Conservation (phyloP, 306 rosid genomes). For the Quercus aquifolioides region DNA sequence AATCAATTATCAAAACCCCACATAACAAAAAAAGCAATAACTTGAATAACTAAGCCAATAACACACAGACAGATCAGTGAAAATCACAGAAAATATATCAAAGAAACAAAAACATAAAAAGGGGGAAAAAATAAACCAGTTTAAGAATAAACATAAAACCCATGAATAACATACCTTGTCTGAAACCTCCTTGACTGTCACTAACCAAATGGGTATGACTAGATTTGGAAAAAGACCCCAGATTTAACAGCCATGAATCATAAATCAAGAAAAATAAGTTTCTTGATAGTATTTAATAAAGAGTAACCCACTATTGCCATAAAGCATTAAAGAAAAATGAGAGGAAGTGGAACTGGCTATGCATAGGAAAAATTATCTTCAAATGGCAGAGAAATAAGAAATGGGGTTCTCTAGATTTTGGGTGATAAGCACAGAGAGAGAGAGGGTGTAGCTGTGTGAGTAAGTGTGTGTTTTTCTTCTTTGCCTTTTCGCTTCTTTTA, state of each 20-base stretch:
- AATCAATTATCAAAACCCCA: slow-evolving; percentile 38
- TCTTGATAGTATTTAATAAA: neutral
- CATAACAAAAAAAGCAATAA: slow-evolving; percentile 21
- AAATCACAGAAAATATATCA: neutral
- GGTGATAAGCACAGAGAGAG: slow-evolving; percentile 28
- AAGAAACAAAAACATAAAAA: neutral
- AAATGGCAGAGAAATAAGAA: slow-evolving; percentile 40
- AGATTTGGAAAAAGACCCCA: slow-evolving; percentile 31
- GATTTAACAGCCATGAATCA: slow-evolving; percentile 9
- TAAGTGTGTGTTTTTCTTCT: neutral
- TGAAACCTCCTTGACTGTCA: slow-evolving; percentile 25
- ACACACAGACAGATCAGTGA: slow-evolving; percentile 31
- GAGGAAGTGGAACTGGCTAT: slow-evolving; percentile 24
- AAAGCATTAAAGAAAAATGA: slow-evolving; percentile 25
- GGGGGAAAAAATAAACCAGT: slow-evolving; percentile 5
- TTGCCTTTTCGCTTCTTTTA: slow-evolving; percentile 27
- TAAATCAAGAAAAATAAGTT: slow-evolving; percentile 12
- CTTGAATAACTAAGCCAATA: slow-evolving; percentile 28
- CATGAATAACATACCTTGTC: slow-evolving; percentile 45
- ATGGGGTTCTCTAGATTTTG: slow-evolving; percentile 60
- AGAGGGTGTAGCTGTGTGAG: neutral
- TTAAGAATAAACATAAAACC: slow-evolving; percentile 14
- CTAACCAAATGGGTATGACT: slow-evolving; percentile 38
- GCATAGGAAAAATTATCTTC: slow-evolving; percentile 18
- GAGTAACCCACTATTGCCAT: slow-evolving; percentile 19